A percentile compares a stretch with the other conserved stretches of the same genome.
Conservation (phyloP, 208 protist species). For the Strigomonas galati region DNA sequence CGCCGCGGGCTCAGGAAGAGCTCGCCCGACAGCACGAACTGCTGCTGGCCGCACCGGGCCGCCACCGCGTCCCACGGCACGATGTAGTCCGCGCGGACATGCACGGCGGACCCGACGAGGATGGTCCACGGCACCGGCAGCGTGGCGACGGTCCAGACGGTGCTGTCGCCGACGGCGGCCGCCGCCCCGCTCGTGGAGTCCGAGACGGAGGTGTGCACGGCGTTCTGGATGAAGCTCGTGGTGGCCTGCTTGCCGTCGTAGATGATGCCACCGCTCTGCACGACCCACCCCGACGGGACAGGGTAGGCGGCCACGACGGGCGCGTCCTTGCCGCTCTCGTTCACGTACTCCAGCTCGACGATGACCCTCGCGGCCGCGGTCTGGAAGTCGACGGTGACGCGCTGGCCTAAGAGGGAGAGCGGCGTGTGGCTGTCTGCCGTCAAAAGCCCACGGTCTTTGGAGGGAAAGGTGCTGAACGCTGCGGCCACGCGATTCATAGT, state of each 20-base stretch:
- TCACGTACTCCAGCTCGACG: constrained; percentile 62
- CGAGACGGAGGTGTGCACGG: constrained; percentile 18
- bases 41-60: constrained; percentile 23
- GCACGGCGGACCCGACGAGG: constrained; percentile 34
- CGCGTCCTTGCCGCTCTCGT: constrained; percentile 47
- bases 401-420: constrained; percentile 54
- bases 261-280: constrained; percentile 30
- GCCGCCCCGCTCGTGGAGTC: constrained; percentile 16
- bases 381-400: constrained; percentile 38
- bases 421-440: constrained; percentile 39
- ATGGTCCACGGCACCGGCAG: constrained; percentile 66
- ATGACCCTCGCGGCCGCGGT: constrained; percentile 56
- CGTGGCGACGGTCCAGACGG: constrained; percentile 34
- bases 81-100: constrained; percentile 48
- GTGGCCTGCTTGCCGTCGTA: constrained; percentile 33
- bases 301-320: constrained; percentile 65
- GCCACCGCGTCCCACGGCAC: constrained; percentile 24
- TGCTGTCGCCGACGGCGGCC: constrained; percentile 22
- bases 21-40: constrained; percentile 38
- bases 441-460: constrained; percentile 40
- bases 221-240: constrained; percentile 18
- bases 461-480: constrained; percentile 46
- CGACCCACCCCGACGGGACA: constrained; percentile 46
- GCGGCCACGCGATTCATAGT: constrained; percentile 10
- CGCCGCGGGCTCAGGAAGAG: constrained; percentile 44